A percentile compares a stretch with the other conserved stretches of the same genome.
Conservation (phyloP, 139 green algal species). For the Coccomyxa sp. region DNA sequence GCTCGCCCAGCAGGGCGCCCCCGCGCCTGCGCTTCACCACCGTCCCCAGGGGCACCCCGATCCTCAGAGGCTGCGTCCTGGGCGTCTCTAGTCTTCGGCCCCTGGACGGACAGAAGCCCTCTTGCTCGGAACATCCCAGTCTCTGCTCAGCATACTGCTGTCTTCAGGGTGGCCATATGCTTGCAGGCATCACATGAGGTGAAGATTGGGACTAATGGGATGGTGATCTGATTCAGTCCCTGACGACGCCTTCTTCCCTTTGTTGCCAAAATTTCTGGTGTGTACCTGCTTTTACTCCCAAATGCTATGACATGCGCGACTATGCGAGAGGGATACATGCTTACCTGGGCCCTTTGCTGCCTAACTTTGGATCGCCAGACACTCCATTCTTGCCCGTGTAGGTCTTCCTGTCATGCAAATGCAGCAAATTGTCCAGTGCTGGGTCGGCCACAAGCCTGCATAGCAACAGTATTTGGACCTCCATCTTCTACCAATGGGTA, state of each 20-base stretch:
- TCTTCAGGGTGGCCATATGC: background rate
- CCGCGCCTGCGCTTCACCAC: conserved; percentile 60
- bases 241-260: background rate
- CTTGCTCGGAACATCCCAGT: background rate
- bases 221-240: background rate
- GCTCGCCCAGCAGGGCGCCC: conserved; percentile 52
- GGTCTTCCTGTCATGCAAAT: conserved; percentile 52
- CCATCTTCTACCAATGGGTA: background rate
- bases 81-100: background rate
- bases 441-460: conserved; percentile 16
- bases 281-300: background rate
- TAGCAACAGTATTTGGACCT: background rate
- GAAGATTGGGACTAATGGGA: background rate
- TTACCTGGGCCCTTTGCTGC: conserved; percentile 51
- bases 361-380: conserved; percentile 58
- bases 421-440: conserved; percentile 52
- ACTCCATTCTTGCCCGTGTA: conserved; percentile 30
- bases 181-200: background rate
- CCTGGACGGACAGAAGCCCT: background rate
- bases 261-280: background rate
- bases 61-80: conserved; percentile 33
- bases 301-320: background rate
- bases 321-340: background rate
- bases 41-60: conserved; percentile 66
- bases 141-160: background rate